Percentiles rank a stretch among this genome's conserved stretches.
Evolutionary conservation across 257 asterid genomes (phyloP).

Genomic region (Scutellaria galericulata): DNA sequence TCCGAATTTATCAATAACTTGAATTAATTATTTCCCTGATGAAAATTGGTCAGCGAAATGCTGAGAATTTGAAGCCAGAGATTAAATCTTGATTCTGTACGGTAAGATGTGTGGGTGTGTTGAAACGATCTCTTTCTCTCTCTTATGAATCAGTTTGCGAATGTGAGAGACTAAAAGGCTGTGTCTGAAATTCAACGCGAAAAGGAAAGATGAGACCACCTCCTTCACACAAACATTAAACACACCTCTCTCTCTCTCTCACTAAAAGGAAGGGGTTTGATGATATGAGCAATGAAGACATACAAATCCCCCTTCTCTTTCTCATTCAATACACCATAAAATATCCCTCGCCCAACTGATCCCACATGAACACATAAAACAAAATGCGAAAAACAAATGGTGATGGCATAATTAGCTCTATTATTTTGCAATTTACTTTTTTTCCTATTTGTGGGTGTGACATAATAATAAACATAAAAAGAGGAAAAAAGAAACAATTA

Average conservation of each 20-base stretch:
- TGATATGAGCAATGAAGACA: conserved; percentile 39
- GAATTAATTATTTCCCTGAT: neutral
- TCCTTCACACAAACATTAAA: conserved; percentile 47
- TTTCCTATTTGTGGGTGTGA: conserved; percentile 36
- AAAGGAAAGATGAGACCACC: conserved; percentile 58
- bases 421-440: conserved; percentile 13
- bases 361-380: conserved; percentile 32
- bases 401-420: conserved; percentile 36
- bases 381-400: conserved; percentile 35
- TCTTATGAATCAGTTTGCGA: conserved; percentile 22
- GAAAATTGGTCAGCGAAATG: conserved; percentile 29
- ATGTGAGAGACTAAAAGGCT: conserved; percentile 39
- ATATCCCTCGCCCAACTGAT: conserved; percentile 29
- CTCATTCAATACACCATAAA: conserved; percentile 48
- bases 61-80: conserved; percentile 22
- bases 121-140: conserved; percentile 16
- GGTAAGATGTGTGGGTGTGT: conserved; percentile 11
- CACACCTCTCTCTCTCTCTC: conserved; percentile 37
- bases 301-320: conserved; percentile 46
- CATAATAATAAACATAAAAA: conserved; percentile 18
- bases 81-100: conserved; percentile 34
- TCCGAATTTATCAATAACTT: neutral
- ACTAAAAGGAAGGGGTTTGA: conserved; percentile 34
- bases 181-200: conserved; percentile 55
- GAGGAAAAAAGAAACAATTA: neutral